phyloP scores from a whole-genome alignment of 2,329 filamentous ascomycete genomes.

The Aspergillus sp. region DNA sequence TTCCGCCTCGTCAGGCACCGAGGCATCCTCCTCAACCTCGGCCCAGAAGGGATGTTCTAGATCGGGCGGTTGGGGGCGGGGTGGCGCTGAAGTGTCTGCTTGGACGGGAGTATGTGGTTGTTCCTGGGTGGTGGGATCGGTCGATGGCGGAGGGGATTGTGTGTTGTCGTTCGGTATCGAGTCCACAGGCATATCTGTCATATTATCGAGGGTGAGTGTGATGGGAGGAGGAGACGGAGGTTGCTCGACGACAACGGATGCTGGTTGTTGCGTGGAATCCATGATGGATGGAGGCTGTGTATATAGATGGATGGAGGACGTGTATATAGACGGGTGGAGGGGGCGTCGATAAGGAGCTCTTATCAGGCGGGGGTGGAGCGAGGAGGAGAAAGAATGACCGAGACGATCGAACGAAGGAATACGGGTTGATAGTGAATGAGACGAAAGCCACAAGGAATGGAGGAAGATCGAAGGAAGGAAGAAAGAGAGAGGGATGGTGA shows the following conservation, averaged over 20 bases:
- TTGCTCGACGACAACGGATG: conserved; percentile 13
- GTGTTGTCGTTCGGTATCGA: background rate
- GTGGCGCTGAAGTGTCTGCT: conserved; percentile 14
- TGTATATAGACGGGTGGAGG: no score
- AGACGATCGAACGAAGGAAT: no score
- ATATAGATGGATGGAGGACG: no score
- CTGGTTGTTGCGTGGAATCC: conserved; percentile 15
- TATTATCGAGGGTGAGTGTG: conserved; percentile 14
- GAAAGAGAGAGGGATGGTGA: conserved; percentile 4
- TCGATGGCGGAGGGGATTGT: background rate
- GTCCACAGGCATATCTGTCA: conserved; percentile 5
- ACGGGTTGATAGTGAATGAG: no score
- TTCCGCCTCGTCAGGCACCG: conserved; percentile 56
- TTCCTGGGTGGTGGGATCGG: conserved; percentile 4
- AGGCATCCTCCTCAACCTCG: conserved; percentile 55
- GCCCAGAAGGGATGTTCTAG: conserved; percentile 49
- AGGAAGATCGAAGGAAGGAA: conserved; percentile 8
- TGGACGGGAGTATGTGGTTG: conserved; percentile 10
- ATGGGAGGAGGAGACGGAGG: conserved; percentile 11
- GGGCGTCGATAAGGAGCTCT: no score
- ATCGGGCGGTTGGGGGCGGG: conserved; percentile 20
- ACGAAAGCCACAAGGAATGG: background rate
- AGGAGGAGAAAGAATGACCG: no score
- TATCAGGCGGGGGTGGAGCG: no score
- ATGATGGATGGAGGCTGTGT: conserved; percentile 6